Base-by-base conservation (phyloP, 768 basidiomycete genomes). In the Steccherinum ochraceum region DNA sequence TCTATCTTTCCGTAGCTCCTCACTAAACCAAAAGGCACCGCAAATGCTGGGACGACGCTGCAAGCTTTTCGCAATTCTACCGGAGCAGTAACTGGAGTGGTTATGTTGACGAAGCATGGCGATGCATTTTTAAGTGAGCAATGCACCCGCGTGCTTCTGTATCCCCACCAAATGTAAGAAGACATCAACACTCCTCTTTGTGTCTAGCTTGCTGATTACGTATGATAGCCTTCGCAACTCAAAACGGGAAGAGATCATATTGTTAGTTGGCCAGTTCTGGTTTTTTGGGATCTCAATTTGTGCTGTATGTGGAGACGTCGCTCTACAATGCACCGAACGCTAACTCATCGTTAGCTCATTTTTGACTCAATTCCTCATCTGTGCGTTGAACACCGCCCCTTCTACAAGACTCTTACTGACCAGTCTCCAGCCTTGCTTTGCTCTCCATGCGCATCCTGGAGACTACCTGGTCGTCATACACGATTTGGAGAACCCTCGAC, bases 311-410 rank as follows among this genome's bases (percentile, higher is more conserved):
- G n/a, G 3, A 20, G 3, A 41, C 24, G 12, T 5, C 20, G 5
- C 3, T 3, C 11, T 40, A 11, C 12, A n/a, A n/a, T n/a, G n/a
- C n/a, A n/a, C n/a, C n/a, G n/a, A 4, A 12, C 12, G 18, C 10
- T 46, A 19, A 27, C 51, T 44, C 46, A 40, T 41, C 0, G 18
- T 35, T 30, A 67, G 66, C 71, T 81, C 51, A 53, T 74, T 16
- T 69, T 69, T 30, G 74, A 78, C 51, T 81, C 79, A 1, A 72
- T 79, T 2, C 77, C 81, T 16, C 80, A 82, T 57, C 61, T 75
- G 79, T 80, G 55, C 49, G 74, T 58, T 13, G 11, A 13, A 2
- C 1, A 18, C 40, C 23, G 11, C 30, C 39, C 18, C 12, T 30
- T 50, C 23, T 46, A 13, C 27, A 7, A 11, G 39, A 12, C 40